Evolutionary conservation across 768 basidiomycete species (phyloP), one percentile per base, ranked within the genome.

Genomic region (Dendrothele bispora): DNA sequence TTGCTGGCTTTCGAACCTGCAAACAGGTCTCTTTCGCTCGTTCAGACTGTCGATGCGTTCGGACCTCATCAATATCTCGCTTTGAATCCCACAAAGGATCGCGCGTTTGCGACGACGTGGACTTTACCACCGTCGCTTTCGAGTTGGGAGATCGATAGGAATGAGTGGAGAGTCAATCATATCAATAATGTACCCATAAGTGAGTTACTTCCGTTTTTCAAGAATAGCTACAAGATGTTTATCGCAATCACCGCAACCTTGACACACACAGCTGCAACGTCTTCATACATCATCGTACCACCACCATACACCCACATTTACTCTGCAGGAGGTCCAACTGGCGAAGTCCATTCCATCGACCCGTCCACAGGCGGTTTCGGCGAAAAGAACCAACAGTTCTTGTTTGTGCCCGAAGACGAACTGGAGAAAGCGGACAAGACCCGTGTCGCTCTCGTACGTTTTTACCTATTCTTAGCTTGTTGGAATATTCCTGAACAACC

Each of bases 31-130:
- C 60, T 80, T 22, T 59, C 65, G 6, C 65, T 73, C 27, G 60
- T 76, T 0, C 68, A 73, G 49, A 70, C 68, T 1, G 56, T 78
- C 20, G 64, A 67, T 48, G 76, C 68, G 0, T 73, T 68, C 54
- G 77, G 77, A 7, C 78, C 79, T 0, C 77, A 81, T 50, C 78
- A 79, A 43, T 79, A 79, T 56, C 61, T 81, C 3, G 70, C 71
- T 0, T 51, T 65, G 4, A 72, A 71, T 49, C 53, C 63, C 3
- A 51, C 48, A n/a, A 71, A 61, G 38, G 59, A 67, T 29, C 52
- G 65, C 17, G 65, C 71, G 1, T 81, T 75, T 54, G 67, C 76
- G 1, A 81, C 79, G 0, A 77, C 70, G 51, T 81, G 79, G 79
- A 71, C 74, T 1, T 54, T 63, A 3, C 78, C 77, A 4, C 77